Base-by-base conservation (phyloP, 75 land plant genomes). In the Pinus albicaulis region DNA sequence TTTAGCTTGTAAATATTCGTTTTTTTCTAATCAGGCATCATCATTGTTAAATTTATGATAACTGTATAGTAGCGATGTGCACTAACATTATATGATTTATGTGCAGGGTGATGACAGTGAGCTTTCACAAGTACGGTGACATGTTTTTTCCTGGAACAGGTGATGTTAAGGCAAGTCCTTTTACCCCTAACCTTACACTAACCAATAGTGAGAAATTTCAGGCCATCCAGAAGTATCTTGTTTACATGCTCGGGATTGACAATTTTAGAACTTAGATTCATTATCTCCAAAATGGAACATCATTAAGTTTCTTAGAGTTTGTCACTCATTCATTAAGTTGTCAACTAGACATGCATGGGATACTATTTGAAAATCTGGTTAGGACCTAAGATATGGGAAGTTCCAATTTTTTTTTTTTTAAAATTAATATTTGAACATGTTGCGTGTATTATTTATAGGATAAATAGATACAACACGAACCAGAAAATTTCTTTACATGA, bases 71-170 rank as follows among this genome's bases (percentile, higher is more conserved):
- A 8, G 44, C 7, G 48, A 41, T 17, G 11, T n/a, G 14, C 41
- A 19, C 11, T 8, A 19, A 36, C 23, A 17, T 68, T 8, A 68
- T 3, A 68, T 68, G 41, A 68, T 68, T 41, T 38, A 38, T 41
- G n/a, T 76, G 72, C 94, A 98, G 99, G 90, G 99, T 98, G 75
- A 98, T 98, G 99, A 98, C 99, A 76, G 99, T 95, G 41, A 98
- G 99, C 84, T 98, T 98, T 80, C 99, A 98, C 84, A 98, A 98
- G 81, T 95, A 77, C 84, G 99, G 99, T 6, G 96, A 95, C 77
- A 71, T 83, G 79, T 98, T 92, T 79, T 98, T 98, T 77, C 99
- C 99, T 66, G 98, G 98, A 77, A 98, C 99, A 20, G 99, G 99
- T 34, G 96, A 91, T 88, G 89, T 98, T 48, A 95, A 98, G 99